Base-by-base conservation (phyloP, 805 yeast species). In the Metschnikowia koreensis region DNA sequence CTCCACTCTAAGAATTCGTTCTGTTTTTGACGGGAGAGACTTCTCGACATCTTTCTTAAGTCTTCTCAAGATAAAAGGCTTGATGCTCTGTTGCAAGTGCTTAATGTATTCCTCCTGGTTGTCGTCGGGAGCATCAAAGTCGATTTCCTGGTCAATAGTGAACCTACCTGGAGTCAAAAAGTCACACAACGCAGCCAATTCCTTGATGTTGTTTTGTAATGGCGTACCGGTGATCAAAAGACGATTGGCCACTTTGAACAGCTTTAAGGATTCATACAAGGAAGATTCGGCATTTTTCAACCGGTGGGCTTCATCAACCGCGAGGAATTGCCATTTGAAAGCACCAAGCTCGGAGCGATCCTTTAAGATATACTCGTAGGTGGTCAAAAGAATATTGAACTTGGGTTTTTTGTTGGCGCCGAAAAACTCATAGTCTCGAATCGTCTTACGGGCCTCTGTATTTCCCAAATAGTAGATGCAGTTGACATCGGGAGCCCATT, bases 301-400 rank as follows among this genome's bases (percentile, higher is more conserved):
- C 65, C 99, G 81, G 72, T 94, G 99, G 6, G 99, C 99, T 73
- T 94, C 99, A 69, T 94, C 99, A 27, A 94, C 98, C 2, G 99
- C 99, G 59, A 96, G 71, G 66, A 87, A 94, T 66, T 92, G 97
- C 99, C 99, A 94, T 67, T 81, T 87, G 53, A 94, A 81, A 29
- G 81, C 66, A 5, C 97, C 96, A 47, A 94, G 78, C 54, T 88
- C 96, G 26, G 75, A 60, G 41, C 91, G 77, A 68, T 94, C 99
- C 64, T 94, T 94, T 65, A 94, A 78, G 58, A 94, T 92, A 66
- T 94, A 94, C 73, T 94, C 99, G 66, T 94, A 94, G 2, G 99
- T 94, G 1, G 99, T 94, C 58, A 94, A 73, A 41, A 93, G 73
- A n/a, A 94, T 81, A 63, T 94, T 94, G 73, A 94, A 94, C 66